Evolutionary conservation across 1,284 basidiomycete species (phyloP).

Genomic region (Chondrostereum purpureum): DNA sequence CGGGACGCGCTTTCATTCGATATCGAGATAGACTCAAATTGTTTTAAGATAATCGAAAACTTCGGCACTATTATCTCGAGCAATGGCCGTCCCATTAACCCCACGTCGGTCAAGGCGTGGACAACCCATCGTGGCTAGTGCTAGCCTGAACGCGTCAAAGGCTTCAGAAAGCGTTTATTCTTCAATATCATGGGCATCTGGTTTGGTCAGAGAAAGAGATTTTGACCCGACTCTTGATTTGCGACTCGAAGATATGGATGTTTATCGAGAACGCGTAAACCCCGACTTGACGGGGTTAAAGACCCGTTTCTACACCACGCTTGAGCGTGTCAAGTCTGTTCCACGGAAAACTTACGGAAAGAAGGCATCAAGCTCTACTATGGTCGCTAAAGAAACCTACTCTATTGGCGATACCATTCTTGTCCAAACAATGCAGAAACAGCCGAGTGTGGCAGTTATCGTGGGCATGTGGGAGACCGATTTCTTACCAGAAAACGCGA

Average conservation of each 20-base stretch:
- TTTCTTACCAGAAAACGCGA: slow-evolving; percentile 10
- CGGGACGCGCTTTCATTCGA: no score
- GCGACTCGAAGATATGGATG: slow-evolving; percentile 26
- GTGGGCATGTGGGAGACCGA: slow-evolving; percentile 57
- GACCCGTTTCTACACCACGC: slow-evolving; percentile 36
- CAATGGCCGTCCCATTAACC: no score
- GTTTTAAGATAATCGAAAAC: no score
- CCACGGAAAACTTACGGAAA: slow-evolving; percentile 16
- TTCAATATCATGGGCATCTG: slow-evolving; percentile 33
- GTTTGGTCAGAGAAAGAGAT: slow-evolving; percentile 31
- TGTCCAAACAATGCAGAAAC: slow-evolving; percentile 44
- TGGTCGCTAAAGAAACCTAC: slow-evolving; percentile 28
- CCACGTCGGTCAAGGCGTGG: slow-evolving; percentile 47
- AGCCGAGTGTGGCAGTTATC: slow-evolving; percentile 60
- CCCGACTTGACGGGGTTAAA: slow-evolving; percentile 22
- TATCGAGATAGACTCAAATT: no score
- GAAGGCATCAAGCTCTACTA: slow-evolving; percentile 11
- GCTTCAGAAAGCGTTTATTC: slow-evolving; percentile 22
- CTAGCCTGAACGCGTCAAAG: slow-evolving; percentile 17
- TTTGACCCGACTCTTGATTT: slow-evolving; percentile 31
- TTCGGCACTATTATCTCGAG: no score
- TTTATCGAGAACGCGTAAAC: slow-evolving; percentile 19
- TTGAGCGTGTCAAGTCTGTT: slow-evolving; percentile 25
- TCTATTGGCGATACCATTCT: slow-evolving; percentile 59
- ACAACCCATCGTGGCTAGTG: slow-evolving; percentile 40